Base-by-base conservation (phyloP, 2,329 filamentous ascomycete genomes). In the Amylocarpus encephaloides region DNA sequence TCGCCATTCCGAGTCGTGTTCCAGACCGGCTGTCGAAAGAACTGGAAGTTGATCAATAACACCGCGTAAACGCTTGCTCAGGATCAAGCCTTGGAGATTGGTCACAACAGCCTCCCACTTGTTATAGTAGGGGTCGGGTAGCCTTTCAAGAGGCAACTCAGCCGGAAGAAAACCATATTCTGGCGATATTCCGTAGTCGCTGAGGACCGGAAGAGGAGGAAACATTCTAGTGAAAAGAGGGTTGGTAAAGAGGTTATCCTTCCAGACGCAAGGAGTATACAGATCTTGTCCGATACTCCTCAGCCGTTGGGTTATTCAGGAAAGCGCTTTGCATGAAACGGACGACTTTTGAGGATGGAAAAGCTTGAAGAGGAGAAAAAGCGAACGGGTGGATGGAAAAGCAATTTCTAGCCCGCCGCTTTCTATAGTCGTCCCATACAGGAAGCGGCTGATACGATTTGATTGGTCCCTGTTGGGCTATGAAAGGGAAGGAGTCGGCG, bases 101-200 rank as follows among this genome's bases (percentile, higher is more conserved):
- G 83, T 79, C 32, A 85, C 80, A 44, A 96, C 78, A 41, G 85
- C 80, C 71, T 98, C 93, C 93, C 93, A 98, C 65, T 89, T 88
- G 68, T 87, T 84, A 70, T 97, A 98, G 73, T 96, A 97, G 2
- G 86, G 80, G 64, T 96, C 87, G 9, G 90, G 86, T 12, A 98
- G 81, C 49, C 80, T 74, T 54, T 88, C 83, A 56, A 97, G 75
- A 38, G 93, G 93, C 33, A 86, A 72, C 57, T 88, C 82, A 55
- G 86, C 76, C 1, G 93, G 90, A 48, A 98, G 80, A 72, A 98
- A 98, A 63, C 93, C 93, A 71, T 89, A 82, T 50, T 82, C 75
- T 54, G 79, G 73, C 58, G 86, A 88, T 68, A 90, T 80, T 70
- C 86, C 88, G 71, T 94, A 95, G 69, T 94, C 85, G 67, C 80